phyloP scores from a whole-genome alignment of 768 basidiomycete species.

The Pholiota microspora region DNA sequence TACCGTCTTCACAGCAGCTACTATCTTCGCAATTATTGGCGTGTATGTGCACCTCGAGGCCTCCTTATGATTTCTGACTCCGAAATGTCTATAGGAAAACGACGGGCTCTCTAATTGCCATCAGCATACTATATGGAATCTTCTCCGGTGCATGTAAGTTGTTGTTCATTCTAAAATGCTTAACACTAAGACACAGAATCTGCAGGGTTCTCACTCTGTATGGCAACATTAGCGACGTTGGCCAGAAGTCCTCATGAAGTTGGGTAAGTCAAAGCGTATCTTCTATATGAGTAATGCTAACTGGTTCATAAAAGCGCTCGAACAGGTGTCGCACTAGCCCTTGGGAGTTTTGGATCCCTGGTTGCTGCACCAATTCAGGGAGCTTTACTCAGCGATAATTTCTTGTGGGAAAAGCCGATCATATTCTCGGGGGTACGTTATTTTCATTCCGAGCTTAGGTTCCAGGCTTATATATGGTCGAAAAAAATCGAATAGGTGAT shows the following conservation, averaged over 20 bases:
- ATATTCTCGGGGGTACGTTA: constrained; percentile 31
- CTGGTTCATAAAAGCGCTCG: constrained; percentile 29
- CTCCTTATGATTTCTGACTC: not conserved
- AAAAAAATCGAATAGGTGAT: not conserved
- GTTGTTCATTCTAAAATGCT: not conserved
- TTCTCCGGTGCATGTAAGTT: constrained; percentile 40
- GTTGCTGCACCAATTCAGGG: constrained; percentile 34
- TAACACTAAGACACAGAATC: not conserved
- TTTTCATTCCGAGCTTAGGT: no score
- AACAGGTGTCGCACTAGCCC: constrained; percentile 29
- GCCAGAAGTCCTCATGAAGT: constrained; percentile 30
- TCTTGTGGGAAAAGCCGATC: constrained; percentile 28
- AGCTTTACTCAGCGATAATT: constrained; percentile 24
- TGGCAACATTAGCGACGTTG: constrained; percentile 28
- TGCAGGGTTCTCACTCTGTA: constrained; percentile 31
- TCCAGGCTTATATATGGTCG: no score
- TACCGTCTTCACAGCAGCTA: constrained; percentile 28
- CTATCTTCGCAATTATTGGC: constrained; percentile 35
- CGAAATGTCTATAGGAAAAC: constrained; percentile 20
- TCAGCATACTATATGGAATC: constrained; percentile 42
- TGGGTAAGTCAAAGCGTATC: constrained; percentile 34
- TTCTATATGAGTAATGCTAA: no score
- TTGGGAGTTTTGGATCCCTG: constrained; percentile 29
- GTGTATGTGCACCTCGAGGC: constrained; percentile 22
- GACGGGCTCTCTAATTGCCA: constrained; percentile 29